phyloP scores from a whole-genome alignment of 257 asterid genomes.

The Euphrasia confusa region DNA sequence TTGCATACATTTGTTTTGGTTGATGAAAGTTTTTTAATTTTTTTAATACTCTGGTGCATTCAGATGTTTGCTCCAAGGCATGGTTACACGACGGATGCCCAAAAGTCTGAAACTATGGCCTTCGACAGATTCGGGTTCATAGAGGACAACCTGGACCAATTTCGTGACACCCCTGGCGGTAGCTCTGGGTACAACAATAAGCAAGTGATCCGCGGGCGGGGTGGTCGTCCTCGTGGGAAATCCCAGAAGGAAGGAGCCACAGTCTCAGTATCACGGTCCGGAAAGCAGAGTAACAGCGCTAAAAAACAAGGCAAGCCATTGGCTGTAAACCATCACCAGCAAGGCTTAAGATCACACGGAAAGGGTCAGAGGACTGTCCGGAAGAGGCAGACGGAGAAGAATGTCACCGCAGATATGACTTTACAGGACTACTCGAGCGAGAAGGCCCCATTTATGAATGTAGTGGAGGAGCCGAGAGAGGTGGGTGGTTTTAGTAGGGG shows the following conservation, averaged over 20 bases:
- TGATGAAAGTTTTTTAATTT: too few species aligned
- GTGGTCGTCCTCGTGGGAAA: conserved; percentile 69
- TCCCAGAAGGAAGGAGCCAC: conserved; percentile 41
- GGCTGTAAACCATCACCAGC: conserved; percentile 56
- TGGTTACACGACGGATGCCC: conserved; percentile 41
- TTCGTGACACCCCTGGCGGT: conserved; percentile 36
- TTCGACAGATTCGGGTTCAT: conserved; percentile 37
- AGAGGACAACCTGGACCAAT: conserved; percentile 48
- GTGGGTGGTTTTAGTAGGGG: conserved; percentile 17
- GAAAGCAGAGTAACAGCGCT: conserved; percentile 29
- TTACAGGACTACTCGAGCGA: conserved; percentile 32
- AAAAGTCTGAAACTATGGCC: conserved; percentile 45
- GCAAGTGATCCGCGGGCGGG: conserved; percentile 51
- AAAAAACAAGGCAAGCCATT: conserved; percentile 42
- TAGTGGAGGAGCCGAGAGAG: conserved; percentile 12
- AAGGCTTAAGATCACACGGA: conserved; percentile 46
- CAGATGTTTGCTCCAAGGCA: conserved; percentile 53
- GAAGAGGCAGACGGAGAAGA: conserved; percentile 57
- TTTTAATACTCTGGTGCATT: conserved; percentile 8
- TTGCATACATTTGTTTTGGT: too few species aligned
- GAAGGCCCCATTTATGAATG: conserved; percentile 24
- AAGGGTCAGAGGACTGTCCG: conserved; percentile 77
- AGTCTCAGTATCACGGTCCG: conserved; percentile 36
- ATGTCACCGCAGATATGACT: conserved; percentile 30
- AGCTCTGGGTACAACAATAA: conserved; percentile 42